phyloP scores from a whole-genome alignment of 2,329 filamentous ascomycete species.

The Mollisiaceae sp. region DNA sequence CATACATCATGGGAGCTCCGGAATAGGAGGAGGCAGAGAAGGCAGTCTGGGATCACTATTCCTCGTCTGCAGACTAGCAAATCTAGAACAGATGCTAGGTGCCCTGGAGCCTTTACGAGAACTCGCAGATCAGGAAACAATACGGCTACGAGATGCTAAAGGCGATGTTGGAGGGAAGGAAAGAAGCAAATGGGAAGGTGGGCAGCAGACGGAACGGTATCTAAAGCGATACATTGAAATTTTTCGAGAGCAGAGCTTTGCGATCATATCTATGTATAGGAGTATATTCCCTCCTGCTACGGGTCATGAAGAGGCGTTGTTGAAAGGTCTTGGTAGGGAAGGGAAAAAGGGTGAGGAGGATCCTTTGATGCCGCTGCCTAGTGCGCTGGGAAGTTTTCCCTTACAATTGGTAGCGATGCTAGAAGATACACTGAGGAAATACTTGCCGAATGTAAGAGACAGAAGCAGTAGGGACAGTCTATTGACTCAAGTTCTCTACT shows the following conservation, averaged over 20 bases:
- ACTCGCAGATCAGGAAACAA: constrained; percentile 84
- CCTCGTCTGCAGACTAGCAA: constrained; percentile 82
- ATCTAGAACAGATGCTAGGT: constrained; percentile 77
- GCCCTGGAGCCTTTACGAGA: constrained; percentile 86
- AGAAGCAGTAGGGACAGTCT: constrained; percentile 83
- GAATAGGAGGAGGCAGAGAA: constrained; percentile 51
- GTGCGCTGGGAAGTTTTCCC: constrained; percentile 82
- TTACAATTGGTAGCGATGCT: constrained; percentile 83
- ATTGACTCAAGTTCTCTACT: constrained; percentile 91
- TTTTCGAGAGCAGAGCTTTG: constrained; percentile 96
- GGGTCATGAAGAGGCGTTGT: constrained; percentile 26
- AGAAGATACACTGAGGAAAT: constrained; percentile 73
- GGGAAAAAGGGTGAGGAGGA: constrained; percentile 41
- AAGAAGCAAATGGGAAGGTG: constrained; percentile 61
- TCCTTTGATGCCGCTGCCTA: constrained; percentile 67
- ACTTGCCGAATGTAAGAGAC: constrained; percentile 83
- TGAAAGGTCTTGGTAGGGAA: constrained; percentile 26
- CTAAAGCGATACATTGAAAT: constrained; percentile 96
- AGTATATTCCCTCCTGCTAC: constrained; percentile 74
- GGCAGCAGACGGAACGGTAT: constrained; percentile 92
- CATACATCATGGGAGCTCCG: constrained; percentile 28
- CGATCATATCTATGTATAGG: constrained; percentile 91
- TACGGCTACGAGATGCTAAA: constrained; percentile 45
- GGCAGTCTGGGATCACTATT: constrained; percentile 82
- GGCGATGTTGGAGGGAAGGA: constrained; percentile 27